These are phyloP conservation scores for Globisporangium spinosum DNA, from an alignment of 352 stramenopile species.

Conservation along the genomic window DNA sequence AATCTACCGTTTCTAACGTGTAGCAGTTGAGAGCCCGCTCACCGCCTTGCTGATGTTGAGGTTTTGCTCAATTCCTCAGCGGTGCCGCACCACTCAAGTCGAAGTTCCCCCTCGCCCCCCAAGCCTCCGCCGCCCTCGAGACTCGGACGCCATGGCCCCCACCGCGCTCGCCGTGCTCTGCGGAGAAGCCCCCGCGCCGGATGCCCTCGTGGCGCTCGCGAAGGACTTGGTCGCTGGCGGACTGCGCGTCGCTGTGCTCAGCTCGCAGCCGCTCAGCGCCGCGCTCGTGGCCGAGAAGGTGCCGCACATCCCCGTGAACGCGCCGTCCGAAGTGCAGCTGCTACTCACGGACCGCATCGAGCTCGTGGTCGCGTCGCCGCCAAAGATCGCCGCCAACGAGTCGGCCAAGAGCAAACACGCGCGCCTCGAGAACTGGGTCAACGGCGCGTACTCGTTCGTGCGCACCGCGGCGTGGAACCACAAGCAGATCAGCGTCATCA, in stretches of 20 bases:
- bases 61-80: neutral
- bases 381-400: slow-evolving; percentile 28
- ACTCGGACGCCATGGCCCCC: slow-evolving; percentile 24
- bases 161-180: slow-evolving; percentile 71
- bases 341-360: slow-evolving; percentile 68
- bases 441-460: slow-evolving; percentile 73
- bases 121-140: neutral
- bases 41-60: neutral
- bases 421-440: slow-evolving; percentile 62
- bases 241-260: slow-evolving; percentile 59
- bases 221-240: slow-evolving; percentile 49
- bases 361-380: slow-evolving; percentile 60
- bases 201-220: slow-evolving; percentile 44
- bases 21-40: slow-evolving; percentile 16
- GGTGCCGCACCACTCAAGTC: slow-evolving; percentile 17
- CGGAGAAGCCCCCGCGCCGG: slow-evolving; percentile 37
- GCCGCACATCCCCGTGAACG: slow-evolving; percentile 59
- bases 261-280: slow-evolving; percentile 44
- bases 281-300: slow-evolving; percentile 73
- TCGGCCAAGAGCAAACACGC: slow-evolving; percentile 37
- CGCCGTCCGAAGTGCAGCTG: slow-evolving; percentile 61
- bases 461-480: slow-evolving; percentile 85
- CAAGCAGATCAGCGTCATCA: slow-evolving; percentile 81
- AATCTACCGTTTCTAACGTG: slow-evolving; percentile 23
- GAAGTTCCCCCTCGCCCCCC: slow-evolving; percentile 9